Evolutionary conservation across 2,329 filamentous ascomycete species (phyloP).

Genomic region (Colletotrichum lini): DNA sequence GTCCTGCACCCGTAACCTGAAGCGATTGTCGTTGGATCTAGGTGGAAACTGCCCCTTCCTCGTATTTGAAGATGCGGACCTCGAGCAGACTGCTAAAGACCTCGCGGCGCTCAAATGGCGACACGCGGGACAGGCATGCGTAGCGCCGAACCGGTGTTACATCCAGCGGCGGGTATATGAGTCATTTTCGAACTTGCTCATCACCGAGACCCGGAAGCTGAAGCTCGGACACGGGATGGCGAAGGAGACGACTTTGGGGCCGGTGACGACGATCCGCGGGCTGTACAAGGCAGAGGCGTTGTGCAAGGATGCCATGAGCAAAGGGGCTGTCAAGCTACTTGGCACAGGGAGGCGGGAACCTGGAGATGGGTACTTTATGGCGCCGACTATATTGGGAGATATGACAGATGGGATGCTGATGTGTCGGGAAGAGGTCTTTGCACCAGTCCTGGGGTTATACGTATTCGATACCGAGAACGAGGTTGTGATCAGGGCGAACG

Average conservation of each 20-base stretch:
- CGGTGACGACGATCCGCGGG: conserved; percentile 52
- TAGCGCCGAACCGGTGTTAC: conserved; percentile 71
- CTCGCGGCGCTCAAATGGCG: conserved; percentile 68
- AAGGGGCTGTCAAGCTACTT: conserved; percentile 72
- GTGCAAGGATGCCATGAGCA: conserved; percentile 74
- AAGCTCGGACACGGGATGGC: conserved; percentile 46
- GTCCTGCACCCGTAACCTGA: conserved; percentile 73
- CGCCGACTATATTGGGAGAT: conserved; percentile 78
- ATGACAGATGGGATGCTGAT: conserved; percentile 79
- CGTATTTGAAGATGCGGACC: conserved; percentile 75
- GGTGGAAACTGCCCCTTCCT: conserved; percentile 78
- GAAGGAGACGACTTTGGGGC: conserved; percentile 51
- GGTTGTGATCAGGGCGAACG: conserved; percentile 78
- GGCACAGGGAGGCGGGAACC: conserved; percentile 69
- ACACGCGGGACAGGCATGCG: conserved; percentile 72
- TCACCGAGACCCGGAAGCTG: conserved; percentile 45
- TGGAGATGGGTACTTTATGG: conserved; percentile 79
- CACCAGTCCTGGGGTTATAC: conserved; percentile 80
- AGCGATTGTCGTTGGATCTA: conserved; percentile 76
- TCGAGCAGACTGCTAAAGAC: conserved; percentile 72
- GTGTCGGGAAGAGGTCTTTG: conserved; percentile 81
- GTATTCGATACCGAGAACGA: conserved; percentile 80
- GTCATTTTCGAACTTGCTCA: conserved; percentile 69
- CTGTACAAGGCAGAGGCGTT: conserved; percentile 61
- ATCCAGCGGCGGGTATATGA: conserved; percentile 66